Conservation (phyloP, 2,329 filamentous ascomycete species). For the Diaporthe australafricana region DNA sequence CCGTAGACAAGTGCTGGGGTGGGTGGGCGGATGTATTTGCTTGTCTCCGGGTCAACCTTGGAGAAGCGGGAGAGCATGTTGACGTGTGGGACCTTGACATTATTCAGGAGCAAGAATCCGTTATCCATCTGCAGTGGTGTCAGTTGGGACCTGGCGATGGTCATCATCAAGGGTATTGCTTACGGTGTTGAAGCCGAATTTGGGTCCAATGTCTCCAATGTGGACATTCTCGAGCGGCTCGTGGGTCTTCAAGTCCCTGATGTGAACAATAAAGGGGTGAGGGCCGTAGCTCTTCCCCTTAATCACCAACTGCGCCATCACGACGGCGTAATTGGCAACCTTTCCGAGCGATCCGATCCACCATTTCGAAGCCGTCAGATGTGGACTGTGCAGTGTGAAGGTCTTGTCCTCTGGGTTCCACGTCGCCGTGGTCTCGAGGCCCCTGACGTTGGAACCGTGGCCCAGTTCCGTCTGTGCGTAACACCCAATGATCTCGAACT, state of each 20-base stretch:
- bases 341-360: slow-evolving; percentile 85
- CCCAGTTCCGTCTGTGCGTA: slow-evolving; percentile 86
- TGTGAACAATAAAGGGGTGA: slow-evolving; percentile 82
- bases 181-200: slow-evolving; percentile 79
- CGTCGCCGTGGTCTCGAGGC: slow-evolving; percentile 78
- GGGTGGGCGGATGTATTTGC: slow-evolving; percentile 75
- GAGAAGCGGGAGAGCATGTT: slow-evolving; percentile 82
- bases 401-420: slow-evolving; percentile 81
- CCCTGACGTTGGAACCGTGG: slow-evolving; percentile 81
- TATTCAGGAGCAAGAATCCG: slow-evolving; percentile 81
- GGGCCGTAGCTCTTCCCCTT: slow-evolving; percentile 77
- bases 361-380: slow-evolving; percentile 83
- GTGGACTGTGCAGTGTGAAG: slow-evolving; percentile 79
- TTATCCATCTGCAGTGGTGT: slow-evolving; percentile 72
- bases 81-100: slow-evolving; percentile 79
- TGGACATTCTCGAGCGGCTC: slow-evolving; percentile 76
- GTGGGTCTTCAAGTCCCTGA: slow-evolving; percentile 77
- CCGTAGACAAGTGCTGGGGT: slow-evolving; percentile 78
- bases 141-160: neutral
- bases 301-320: slow-evolving; percentile 82
- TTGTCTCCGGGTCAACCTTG: slow-evolving; percentile 73
- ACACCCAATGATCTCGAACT: slow-evolving; percentile 80
- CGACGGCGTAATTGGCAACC: slow-evolving; percentile 80
- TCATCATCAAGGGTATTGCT: neutral
- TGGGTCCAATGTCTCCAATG: slow-evolving; percentile 84